Percentiles rank a stretch among this genome's conserved stretches.
phyloP scores from a whole-genome alignment of 2,329 filamentous ascomycete genomes.

The Trichoderma oligosporum region DNA sequence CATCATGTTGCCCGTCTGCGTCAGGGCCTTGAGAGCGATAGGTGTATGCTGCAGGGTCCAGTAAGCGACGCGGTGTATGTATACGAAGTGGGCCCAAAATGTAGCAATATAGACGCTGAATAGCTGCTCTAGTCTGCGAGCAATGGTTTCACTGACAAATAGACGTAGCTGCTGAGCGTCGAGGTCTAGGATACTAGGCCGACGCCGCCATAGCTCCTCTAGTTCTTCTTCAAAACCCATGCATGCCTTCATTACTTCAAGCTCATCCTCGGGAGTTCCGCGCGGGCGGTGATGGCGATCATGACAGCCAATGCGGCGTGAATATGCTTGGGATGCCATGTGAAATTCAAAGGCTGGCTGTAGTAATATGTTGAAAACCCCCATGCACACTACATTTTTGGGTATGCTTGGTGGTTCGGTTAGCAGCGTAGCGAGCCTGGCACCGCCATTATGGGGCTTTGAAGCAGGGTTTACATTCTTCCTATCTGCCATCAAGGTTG shows the following conservation, averaged over 20 bases:
- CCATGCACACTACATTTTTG: background rate
- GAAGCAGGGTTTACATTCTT: background rate
- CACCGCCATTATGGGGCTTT: background rate
- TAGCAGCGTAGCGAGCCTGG: background rate
- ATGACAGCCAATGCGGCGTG: background rate
- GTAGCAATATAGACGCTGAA: background rate
- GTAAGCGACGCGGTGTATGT: background rate
- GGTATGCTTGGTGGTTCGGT: background rate
- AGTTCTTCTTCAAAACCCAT: slow-evolving; percentile 1
- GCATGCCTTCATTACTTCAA: slow-evolving; percentile 1
- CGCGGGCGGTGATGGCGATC: slow-evolving; percentile 6
- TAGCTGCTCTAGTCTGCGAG: background rate
- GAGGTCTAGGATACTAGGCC: background rate
- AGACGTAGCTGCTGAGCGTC: background rate
- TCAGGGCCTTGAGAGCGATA: background rate
- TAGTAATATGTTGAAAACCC: background rate
- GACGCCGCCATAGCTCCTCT: background rate
- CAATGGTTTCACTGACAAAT: background rate
- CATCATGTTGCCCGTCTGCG: slow-evolving; percentile 1
- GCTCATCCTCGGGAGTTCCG: background rate
- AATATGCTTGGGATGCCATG: slow-evolving; percentile 7
- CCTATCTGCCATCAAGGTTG: background rate
- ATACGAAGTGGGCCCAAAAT: slow-evolving; percentile 1
- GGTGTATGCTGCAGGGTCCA: background rate
- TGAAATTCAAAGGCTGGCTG: slow-evolving; percentile 1